phyloP scores from a whole-genome alignment of 2,329 filamentous ascomycete genomes.

The Geosmithia morbida region DNA sequence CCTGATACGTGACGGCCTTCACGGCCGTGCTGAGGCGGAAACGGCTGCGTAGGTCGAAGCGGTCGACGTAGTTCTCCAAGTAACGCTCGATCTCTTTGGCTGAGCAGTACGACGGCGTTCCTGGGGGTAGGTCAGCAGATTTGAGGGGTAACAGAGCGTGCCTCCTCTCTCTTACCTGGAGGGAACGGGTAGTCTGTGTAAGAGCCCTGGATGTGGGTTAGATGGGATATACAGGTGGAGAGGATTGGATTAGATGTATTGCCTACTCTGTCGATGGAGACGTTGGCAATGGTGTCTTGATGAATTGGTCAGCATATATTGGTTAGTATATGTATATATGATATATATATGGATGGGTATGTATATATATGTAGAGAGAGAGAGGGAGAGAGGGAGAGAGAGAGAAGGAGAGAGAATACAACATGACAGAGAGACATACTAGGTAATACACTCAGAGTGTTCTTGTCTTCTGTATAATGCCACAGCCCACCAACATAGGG shows the following conservation, averaged over 20 bases:
- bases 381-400: too few relatives aligned
- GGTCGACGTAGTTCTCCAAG: conserved; percentile 15
- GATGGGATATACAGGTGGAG: background rate
- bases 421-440: too few relatives aligned
- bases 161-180: conserved; percentile 7
- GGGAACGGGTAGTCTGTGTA: conserved; percentile 20
- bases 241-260: background rate
- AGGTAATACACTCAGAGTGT: conserved; percentile 20
- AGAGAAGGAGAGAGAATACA: too few relatives aligned
- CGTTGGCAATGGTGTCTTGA: conserved; percentile 11
- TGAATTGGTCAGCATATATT: background rate
- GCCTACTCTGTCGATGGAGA: conserved; percentile 10
- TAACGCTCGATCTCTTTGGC: conserved; percentile 14
- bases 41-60: conserved; percentile 12
- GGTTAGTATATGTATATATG: too few relatives aligned
- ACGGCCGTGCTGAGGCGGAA: conserved; percentile 12
- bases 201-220: conserved; percentile 10
- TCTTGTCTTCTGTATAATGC: conserved; percentile 22
- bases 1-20: conserved; percentile 1
- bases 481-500: conserved; percentile 25
- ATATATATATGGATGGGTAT: too few relatives aligned
- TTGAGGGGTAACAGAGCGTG: background rate
- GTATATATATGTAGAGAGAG: too few relatives aligned
- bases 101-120: conserved; percentile 6
- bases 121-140: background rate